These are phyloP conservation scores for Termitomyces bulborhizus DNA, from an alignment of 768 basidiomycete genomes.

Conservation along the genomic window DNA sequence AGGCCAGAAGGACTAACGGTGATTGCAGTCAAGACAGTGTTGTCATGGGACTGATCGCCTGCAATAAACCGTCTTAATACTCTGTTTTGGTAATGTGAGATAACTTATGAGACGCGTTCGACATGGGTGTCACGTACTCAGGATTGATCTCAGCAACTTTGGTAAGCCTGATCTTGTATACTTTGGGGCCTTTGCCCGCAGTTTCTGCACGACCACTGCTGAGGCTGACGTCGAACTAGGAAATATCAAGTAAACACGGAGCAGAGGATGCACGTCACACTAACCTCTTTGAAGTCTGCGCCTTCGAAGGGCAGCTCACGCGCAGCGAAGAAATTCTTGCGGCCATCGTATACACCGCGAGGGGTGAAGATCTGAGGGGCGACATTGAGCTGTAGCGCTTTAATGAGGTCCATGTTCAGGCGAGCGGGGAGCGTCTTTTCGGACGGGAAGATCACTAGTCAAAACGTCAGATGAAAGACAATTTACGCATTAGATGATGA, in stretches of 20 bases:
- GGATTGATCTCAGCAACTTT: constrained; percentile 56
- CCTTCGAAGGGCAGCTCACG: constrained; percentile 56
- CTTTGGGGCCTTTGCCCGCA: constrained; percentile 44
- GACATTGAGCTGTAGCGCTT: constrained; percentile 48
- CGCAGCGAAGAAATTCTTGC: constrained; percentile 68
- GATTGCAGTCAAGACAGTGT: constrained; percentile 57
- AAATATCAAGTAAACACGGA: constrained; percentile 2
- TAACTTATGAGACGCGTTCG: background rate
- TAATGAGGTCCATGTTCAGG: constrained; percentile 67
- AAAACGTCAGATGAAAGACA: background rate
- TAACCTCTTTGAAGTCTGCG: constrained; percentile 44
- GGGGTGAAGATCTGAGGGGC: constrained; percentile 69
- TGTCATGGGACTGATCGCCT: constrained; percentile 60
- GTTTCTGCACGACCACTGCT: constrained; percentile 27
- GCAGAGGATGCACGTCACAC: constrained; percentile 8
- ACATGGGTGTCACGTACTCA: constrained; percentile 23
- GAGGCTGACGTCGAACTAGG: constrained; percentile 58
- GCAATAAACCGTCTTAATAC: constrained; percentile 51
- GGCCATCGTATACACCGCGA: constrained; percentile 69
- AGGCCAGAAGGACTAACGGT: constrained; percentile 33
- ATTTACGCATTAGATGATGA: background rate
- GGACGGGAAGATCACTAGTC: constrained; percentile 53
- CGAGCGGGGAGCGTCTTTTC: constrained; percentile 65
- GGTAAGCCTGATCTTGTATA: constrained; percentile 59
- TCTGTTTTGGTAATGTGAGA: constrained; percentile 24